Evolutionary conservation across 768 basidiomycete genomes (phyloP).

Genomic region (Lactarius hengduanensis): DNA sequence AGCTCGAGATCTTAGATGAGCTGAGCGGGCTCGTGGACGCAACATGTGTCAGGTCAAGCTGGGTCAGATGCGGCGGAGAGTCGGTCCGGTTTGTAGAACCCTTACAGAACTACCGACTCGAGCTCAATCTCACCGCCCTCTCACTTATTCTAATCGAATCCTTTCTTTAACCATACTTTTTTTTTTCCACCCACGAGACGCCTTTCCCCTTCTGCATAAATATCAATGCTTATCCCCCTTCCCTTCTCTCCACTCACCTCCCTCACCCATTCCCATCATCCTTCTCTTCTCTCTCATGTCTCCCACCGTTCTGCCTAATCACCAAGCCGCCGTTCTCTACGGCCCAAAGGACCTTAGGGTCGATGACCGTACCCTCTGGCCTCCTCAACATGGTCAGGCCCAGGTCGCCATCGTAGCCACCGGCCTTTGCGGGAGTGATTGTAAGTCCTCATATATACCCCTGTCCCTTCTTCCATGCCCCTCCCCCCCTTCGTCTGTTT

Average conservation of each 20-base stretch:
- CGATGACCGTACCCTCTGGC: conserved; percentile 70
- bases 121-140: conserved; percentile 9
- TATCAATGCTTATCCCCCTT: conserved; percentile 28
- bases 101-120: background rate
- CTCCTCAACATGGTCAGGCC: conserved; percentile 68
- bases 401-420: conserved; percentile 81
- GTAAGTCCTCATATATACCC: conserved; percentile 42
- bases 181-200: conserved; percentile 38
- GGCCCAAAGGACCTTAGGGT: conserved; percentile 79
- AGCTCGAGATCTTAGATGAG: conserved; percentile 10
- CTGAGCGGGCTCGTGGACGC: background rate
- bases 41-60: background rate
- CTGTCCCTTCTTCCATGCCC: background rate
- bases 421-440: conserved; percentile 87
- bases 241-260: conserved; percentile 27
- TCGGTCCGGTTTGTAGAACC: conserved; percentile 23
- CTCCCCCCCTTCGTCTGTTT: background rate
- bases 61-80: conserved; percentile 15
- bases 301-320: conserved; percentile 50
- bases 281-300: conserved; percentile 38
- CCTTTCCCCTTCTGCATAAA: conserved; percentile 32
- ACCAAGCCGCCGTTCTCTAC: conserved; percentile 77
- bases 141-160: conserved; percentile 11
- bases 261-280: conserved; percentile 29
- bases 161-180: background rate